Percentiles rank a stretch among this genome's conserved stretches.
phyloP scores from a whole-genome alignment of 345 rosid species.

The Salix dunnii region DNA sequence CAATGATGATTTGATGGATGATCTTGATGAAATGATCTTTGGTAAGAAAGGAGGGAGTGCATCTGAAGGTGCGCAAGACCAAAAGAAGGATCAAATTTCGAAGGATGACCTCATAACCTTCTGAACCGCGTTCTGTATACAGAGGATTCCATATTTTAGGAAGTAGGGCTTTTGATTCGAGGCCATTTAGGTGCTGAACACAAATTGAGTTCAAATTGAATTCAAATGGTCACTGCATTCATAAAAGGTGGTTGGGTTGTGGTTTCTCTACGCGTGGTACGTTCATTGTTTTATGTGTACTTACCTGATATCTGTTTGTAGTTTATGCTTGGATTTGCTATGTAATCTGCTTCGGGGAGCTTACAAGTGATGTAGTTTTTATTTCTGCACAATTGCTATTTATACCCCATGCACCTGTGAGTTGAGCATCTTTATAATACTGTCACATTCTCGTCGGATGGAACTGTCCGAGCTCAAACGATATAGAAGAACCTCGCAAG shows the following conservation, averaged over 20 bases:
- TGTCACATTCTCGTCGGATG: background rate
- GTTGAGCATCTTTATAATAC: no score
- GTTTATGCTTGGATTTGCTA: background rate
- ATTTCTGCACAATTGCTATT: background rate
- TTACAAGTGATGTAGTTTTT: background rate
- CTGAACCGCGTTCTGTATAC: constrained; percentile 28
- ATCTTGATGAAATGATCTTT: constrained; percentile 93
- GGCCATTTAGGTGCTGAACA: background rate
- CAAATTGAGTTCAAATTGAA: background rate
- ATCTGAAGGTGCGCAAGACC: constrained; percentile 49
- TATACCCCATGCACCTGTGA: background rate
- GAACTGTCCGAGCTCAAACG: no score
- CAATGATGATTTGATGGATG: constrained; percentile 89
- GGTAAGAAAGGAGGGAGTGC: constrained; percentile 68
- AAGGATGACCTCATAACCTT: constrained; percentile 79
- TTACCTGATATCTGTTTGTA: constrained; percentile 8
- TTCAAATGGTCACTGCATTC: constrained; percentile 4
- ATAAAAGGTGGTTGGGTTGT: background rate
- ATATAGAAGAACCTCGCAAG: no score
- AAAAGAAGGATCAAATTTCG: constrained; percentile 55
- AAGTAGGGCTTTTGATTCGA: background rate
- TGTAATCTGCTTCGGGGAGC: background rate
- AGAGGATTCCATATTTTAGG: background rate
- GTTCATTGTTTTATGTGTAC: background rate
- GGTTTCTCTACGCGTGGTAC: background rate